Conservation (phyloP, 202 grass and related monocot genomes). For the Brachypodium distachyon region DNA sequence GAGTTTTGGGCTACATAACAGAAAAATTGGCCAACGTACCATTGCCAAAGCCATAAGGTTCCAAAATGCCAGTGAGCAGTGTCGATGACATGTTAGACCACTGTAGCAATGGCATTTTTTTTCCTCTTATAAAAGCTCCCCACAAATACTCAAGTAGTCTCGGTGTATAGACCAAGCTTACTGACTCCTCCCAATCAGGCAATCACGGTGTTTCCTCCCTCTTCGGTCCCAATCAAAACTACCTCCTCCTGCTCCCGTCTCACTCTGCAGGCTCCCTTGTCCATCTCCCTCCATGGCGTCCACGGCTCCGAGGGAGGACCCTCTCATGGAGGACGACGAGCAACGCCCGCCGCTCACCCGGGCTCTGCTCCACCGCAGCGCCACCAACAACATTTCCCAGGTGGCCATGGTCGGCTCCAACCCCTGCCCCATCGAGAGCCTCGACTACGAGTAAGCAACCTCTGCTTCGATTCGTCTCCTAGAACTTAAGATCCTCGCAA, state of each 20-base stretch:
- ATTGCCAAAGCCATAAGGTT: not conserved
- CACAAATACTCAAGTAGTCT: no score
- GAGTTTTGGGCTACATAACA: no score
- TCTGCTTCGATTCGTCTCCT: not conserved
- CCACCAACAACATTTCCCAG: conserved; percentile 76
- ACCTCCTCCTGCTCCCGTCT: not conserved
- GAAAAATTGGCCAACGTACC: not conserved
- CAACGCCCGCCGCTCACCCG: conserved; percentile 13
- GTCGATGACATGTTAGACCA: not conserved
- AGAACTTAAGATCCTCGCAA: not conserved
- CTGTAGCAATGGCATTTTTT: no score
- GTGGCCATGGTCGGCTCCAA: conserved; percentile 95
- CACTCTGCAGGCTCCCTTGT: not conserved
- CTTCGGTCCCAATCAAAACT: not conserved
- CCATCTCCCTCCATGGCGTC: conserved; percentile 15
- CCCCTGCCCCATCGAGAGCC: conserved; percentile 87
- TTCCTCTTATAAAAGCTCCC: no score
- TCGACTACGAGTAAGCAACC: conserved; percentile 70
- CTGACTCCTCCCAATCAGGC: not conserved
- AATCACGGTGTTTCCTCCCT: not conserved
- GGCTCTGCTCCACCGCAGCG: conserved; percentile 50
- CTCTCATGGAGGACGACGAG: conserved; percentile 24
- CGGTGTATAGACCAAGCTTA: not conserved
- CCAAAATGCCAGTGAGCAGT: not conserved
- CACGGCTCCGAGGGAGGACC: conserved; percentile 19